Evolutionary conservation across 2,329 filamentous ascomycete genomes (phyloP), one percentile per base, ranked within the genome.

Genomic region (Pseudogymnoascus sp.): DNA sequence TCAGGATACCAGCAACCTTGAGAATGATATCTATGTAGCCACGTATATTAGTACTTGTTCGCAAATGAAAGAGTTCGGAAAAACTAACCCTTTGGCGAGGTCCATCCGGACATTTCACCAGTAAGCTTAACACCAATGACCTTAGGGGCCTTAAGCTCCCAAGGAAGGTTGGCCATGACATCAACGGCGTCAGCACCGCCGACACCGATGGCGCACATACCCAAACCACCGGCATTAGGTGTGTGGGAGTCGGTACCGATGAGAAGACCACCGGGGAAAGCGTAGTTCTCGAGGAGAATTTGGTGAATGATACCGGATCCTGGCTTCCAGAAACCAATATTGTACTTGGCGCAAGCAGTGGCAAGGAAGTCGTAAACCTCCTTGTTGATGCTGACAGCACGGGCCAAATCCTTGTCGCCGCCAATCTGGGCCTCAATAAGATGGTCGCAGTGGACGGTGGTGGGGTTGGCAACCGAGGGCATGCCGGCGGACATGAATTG

Each of bases 401-500:
- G 87, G 65, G 85, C 88, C 77, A 97, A 82, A 89, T 99, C 94
- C 86, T 97, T 94, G 67, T 82, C 86, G 71, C 92, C 92, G 74
- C 94, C 94, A 72, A 93, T 75, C 80, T 97, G 93, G 65, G 93
- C 94, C 83, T 97, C 93, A 77, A 99, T 99, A 83, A 99, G 86
- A 80, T 99, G 94, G 78, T 99, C 94, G 76, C 94, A 97, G 86
- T 99, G 94, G 67, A 99, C 93, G 59, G 93, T 97, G 71, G 88
- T 87, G 60, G 94, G 94, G 72, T 95, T 97, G 66, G 92, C 92
- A 65, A 97, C 94, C 25, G 88, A 87, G 68, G 91, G 90, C 90
- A 99, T 93, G 76, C 93, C 93, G 65, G 94, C 93, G 62, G 91
- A 96, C 92, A 99, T 99, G 85, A 99, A 99, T 82, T 99, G 94